These are phyloP conservation scores for Yarrowia sp. DNA, from an alignment of 805 yeast species.

Conservation along the genomic window DNA sequence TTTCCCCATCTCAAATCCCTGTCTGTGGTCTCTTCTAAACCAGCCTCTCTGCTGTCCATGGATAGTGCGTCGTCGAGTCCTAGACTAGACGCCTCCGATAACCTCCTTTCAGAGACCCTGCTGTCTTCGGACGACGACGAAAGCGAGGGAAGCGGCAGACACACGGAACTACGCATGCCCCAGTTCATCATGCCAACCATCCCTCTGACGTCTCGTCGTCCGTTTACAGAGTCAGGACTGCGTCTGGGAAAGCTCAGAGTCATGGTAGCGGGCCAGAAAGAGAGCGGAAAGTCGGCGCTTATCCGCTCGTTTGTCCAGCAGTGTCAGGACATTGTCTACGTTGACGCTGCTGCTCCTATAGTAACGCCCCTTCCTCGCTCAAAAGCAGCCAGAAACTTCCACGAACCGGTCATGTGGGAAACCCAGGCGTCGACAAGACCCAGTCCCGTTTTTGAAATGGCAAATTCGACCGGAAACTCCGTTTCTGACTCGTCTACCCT, in stretches of 20 bases:
- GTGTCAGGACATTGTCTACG: conserved; percentile 44
- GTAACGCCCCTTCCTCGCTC: conserved; percentile 20
- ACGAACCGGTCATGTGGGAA: conserved; percentile 39
- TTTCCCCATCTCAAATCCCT: conserved; percentile 6
- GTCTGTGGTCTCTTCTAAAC: conserved; percentile 17
- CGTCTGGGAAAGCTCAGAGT: conserved; percentile 45
- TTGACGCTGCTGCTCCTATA: conserved; percentile 41
- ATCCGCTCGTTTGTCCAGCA: conserved; percentile 83
- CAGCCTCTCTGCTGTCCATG: conserved; percentile 10
- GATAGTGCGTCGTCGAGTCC: conserved; percentile 21
- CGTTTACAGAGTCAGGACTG: conserved; percentile 44
- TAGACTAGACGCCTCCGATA: conserved; percentile 16
- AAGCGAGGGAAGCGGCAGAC: conserved; percentile 27
- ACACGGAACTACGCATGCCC: conserved; percentile 16
- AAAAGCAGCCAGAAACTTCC: conserved; percentile 8
- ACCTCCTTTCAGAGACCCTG: conserved; percentile 14
- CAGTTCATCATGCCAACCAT: conserved; percentile 45
- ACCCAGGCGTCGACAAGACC: conserved; percentile 46
- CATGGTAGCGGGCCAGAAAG: conserved; percentile 87
- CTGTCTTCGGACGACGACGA: conserved; percentile 39
- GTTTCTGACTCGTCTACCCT: conserved; percentile 23
- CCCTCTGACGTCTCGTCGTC: conserved; percentile 42
- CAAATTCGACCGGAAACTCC: no score
- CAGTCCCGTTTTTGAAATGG: conserved; percentile 40
- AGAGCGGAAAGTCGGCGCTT: conserved; percentile 85